phyloP scores from a whole-genome alignment of 352 stramenopile species.

The Pythium oligandrum region DNA sequence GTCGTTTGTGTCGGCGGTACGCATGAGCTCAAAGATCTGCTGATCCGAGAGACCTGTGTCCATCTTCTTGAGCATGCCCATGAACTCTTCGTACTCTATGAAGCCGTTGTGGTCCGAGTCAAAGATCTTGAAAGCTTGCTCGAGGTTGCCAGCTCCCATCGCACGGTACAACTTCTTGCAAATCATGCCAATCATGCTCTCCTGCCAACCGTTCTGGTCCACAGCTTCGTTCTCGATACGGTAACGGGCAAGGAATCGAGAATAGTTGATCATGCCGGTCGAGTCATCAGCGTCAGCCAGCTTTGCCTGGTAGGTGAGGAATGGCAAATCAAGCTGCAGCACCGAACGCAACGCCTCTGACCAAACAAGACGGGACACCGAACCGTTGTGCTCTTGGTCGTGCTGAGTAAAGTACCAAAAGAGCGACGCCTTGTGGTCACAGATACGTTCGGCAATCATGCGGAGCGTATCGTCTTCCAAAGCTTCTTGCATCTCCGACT shows the following conservation, averaged over 20 bases:
- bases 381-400: conserved; percentile 87
- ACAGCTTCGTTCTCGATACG: conserved; percentile 87
- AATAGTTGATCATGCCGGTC: conserved; percentile 88
- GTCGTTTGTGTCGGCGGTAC: conserved; percentile 89
- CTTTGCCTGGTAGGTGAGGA: conserved; percentile 86
- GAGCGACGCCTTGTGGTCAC: conserved; percentile 88
- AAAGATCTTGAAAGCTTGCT: conserved; percentile 89
- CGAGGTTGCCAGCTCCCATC: conserved; percentile 86
- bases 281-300: conserved; percentile 83
- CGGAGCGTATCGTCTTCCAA: conserved; percentile 88
- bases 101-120: conserved; percentile 86
- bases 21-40: conserved; percentile 92
- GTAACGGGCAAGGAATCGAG: conserved; percentile 90
- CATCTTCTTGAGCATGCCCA: conserved; percentile 87
- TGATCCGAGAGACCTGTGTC: conserved; percentile 89
- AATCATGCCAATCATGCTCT: conserved; percentile 87
- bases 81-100: conserved; percentile 94
- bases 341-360: conserved; percentile 88
- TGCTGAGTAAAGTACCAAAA: conserved; percentile 94
- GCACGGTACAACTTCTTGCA: conserved; percentile 91
- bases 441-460: conserved; percentile 93
- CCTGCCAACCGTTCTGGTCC: conserved; percentile 86
- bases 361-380: conserved; percentile 84
- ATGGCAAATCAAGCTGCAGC: conserved; percentile 89
- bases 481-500: conserved; percentile 67